Percentiles rank a stretch among this genome's conserved stretches.
Conservation (phyloP, 306 rosid species). For the Lathyrus aphaca region DNA sequence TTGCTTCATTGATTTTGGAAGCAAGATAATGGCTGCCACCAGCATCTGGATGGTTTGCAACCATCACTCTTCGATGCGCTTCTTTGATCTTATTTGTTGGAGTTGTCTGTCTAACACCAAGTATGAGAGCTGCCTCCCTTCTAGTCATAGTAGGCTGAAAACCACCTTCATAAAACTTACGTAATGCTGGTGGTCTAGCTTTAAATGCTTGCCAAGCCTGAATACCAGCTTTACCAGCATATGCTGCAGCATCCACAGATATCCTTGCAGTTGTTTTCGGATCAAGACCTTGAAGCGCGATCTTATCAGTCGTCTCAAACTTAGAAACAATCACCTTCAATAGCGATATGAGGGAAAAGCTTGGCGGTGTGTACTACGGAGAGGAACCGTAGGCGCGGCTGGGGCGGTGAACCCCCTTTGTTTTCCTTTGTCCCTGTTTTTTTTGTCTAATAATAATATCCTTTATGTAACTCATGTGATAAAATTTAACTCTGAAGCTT, state of each 20-base stretch:
- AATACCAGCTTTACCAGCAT: constrained; percentile 71
- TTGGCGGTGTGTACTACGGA: too few relatives aligned
- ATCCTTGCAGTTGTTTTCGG: too few relatives aligned
- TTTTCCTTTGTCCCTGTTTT: too few relatives aligned
- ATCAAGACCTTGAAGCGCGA: too few relatives aligned
- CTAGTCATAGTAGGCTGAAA: constrained; percentile 24
- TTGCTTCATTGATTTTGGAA: constrained; percentile 93
- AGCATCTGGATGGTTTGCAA: constrained; percentile 96
- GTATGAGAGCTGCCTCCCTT: constrained; percentile 25
- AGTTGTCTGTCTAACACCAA: constrained; percentile 52
- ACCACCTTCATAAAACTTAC: constrained; percentile 51
- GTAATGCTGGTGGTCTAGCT: constrained; percentile 54
- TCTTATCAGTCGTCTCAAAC: too few relatives aligned
- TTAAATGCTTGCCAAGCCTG: constrained; percentile 86
- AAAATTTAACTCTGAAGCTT: too few relatives aligned
- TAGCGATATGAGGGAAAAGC: too few relatives aligned
- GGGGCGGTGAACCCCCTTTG: too few relatives aligned
- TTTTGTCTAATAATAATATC: too few relatives aligned
- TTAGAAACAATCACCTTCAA: too few relatives aligned
- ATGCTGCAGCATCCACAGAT: constrained; percentile 88
- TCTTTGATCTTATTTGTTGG: constrained; percentile 72
- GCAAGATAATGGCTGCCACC: constrained; percentile 99
- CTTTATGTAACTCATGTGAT: too few relatives aligned
- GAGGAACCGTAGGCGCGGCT: too few relatives aligned
- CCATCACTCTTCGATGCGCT: constrained; percentile 96